phyloP scores from a whole-genome alignment of 495 filamentous ascomycete genomes.

The Endocarpon pusillum region DNA sequence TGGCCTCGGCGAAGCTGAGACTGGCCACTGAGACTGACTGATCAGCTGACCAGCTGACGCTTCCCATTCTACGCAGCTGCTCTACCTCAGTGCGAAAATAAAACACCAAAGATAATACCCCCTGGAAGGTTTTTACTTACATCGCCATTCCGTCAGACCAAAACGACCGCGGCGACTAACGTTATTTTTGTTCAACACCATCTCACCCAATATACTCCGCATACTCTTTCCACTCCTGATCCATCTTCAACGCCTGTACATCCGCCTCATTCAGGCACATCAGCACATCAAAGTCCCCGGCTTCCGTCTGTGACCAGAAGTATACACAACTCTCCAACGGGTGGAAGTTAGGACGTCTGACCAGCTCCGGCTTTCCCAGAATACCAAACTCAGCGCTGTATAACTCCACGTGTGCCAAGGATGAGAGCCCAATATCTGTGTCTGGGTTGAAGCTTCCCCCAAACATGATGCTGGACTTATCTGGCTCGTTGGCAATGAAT shows the following conservation, averaged over 20 bases:
- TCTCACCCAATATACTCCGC: conserved; percentile 13
- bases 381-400: conserved; percentile 11
- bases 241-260: conserved; percentile 17
- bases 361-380: conserved; percentile 24
- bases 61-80: conserved; percentile 1
- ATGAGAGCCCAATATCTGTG: conserved; percentile 19
- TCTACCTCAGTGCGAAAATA: too few relatives aligned
- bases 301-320: conserved; percentile 20
- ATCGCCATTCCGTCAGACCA: too few relatives aligned
- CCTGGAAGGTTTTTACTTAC: too few relatives aligned
- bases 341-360: conserved; percentile 24
- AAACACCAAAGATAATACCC: too few relatives aligned
- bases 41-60: too few relatives aligned
- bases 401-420: conserved; percentile 7
- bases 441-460: conserved; percentile 14
- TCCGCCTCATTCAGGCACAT: conserved; percentile 29
- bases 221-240: conserved; percentile 19
- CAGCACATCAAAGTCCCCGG: conserved; percentile 22
- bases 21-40: too few relatives aligned
- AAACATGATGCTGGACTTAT: conserved; percentile 22
- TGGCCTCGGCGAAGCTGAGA: too few relatives aligned
- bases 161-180: too few relatives aligned
- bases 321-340: conserved; percentile 26
- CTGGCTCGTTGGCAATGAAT: conserved; percentile 17
- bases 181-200: too few relatives aligned